A percentile compares a stretch with the other conserved stretches of the same genome.
phyloP scores from a whole-genome alignment of 352 stramenopile genomes.

The Pythium rhizo-oryzae region DNA sequence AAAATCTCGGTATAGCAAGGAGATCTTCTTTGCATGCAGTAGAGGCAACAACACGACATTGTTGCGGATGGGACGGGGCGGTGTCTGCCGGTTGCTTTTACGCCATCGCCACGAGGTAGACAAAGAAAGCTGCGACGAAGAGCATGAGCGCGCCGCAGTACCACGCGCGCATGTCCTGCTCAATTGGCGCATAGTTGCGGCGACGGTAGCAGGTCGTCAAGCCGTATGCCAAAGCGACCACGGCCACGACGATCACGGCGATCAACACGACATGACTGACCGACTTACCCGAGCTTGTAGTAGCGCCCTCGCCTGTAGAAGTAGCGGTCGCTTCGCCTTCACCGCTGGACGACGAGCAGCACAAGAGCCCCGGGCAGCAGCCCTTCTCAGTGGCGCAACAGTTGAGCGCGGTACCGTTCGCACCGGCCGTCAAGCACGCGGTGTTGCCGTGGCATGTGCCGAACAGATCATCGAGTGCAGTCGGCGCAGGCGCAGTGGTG shows the following conservation, averaged over 20 bases:
- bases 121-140: slow-evolving; percentile 65
- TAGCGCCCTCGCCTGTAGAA: slow-evolving; percentile 21
- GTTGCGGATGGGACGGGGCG: no score
- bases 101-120: slow-evolving; percentile 63
- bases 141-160: slow-evolving; percentile 65
- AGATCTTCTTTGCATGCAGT: no score
- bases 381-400: slow-evolving; percentile 34
- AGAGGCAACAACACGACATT: no score
- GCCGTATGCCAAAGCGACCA: slow-evolving; percentile 46
- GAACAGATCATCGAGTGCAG: slow-evolving; percentile 3
- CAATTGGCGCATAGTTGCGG: slow-evolving; percentile 64
- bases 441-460: slow-evolving; percentile 18
- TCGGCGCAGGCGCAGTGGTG: slow-evolving; percentile 38
- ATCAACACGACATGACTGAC: slow-evolving; percentile 47
- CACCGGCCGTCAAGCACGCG: slow-evolving; percentile 14
- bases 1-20: not conserved
- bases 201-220: slow-evolving; percentile 63
- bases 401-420: slow-evolving; percentile 25
- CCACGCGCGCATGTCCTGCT: slow-evolving; percentile 59
- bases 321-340: slow-evolving; percentile 31
- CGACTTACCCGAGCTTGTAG: slow-evolving; percentile 10
- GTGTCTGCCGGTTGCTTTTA: slow-evolving; percentile 23
- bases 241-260: slow-evolving; percentile 34
- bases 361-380: slow-evolving; percentile 38
- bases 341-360: slow-evolving; percentile 30